phyloP scores from a whole-genome alignment of 176 grass and related monocot genomes.

The Oryza punctata region DNA sequence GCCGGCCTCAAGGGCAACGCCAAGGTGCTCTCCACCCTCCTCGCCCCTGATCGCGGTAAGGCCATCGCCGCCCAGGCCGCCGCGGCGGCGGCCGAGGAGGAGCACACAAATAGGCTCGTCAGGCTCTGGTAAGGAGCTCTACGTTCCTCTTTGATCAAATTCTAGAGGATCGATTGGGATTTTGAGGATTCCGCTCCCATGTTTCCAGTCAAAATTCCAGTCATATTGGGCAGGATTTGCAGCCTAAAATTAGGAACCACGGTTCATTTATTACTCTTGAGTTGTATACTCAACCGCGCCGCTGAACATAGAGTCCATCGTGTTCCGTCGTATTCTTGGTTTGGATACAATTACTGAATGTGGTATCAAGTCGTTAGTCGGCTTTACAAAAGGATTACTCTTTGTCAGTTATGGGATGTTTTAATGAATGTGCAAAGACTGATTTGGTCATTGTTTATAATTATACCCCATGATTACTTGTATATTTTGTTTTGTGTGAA shows the following conservation, averaged over 20 bases:
- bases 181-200: slow-evolving; percentile 5
- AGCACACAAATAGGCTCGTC: slow-evolving; percentile 56
- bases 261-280: neutral
- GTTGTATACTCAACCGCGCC: neutral
- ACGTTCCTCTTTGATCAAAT: neutral
- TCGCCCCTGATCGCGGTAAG: slow-evolving; percentile 59
- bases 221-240: neutral
- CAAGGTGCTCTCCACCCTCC: slow-evolving; percentile 75
- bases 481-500: slow-evolving; percentile 10
- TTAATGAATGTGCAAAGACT: neutral
- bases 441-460: slow-evolving; percentile 1
- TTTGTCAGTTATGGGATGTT: neutral
- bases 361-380: neutral
- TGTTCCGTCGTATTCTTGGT: neutral
- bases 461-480: neutral
- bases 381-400: neutral
- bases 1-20: slow-evolving; percentile 73
- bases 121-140: slow-evolving; percentile 63
- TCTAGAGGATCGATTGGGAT: neutral
- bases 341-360: slow-evolving; percentile 2
- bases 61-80: slow-evolving; percentile 59
- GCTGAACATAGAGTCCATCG: neutral
- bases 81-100: slow-evolving; percentile 59
- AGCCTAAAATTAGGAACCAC: slow-evolving; percentile 1
- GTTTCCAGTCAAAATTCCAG: slow-evolving; percentile 11